phyloP scores from a whole-genome alignment of 2,329 filamentous ascomycete genomes.

The Calonectria crousiana region DNA sequence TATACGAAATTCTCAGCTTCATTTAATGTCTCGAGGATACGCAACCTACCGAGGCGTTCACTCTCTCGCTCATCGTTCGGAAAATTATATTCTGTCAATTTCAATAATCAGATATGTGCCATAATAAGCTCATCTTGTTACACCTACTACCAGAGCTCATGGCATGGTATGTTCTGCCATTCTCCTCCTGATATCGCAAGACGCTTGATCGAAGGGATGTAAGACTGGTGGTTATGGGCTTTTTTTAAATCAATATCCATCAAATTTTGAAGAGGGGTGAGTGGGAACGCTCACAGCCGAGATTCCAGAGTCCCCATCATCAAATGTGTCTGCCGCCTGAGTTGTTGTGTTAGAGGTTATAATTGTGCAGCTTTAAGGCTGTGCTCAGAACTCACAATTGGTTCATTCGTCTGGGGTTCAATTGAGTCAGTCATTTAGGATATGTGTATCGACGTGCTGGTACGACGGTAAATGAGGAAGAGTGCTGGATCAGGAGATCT shows the following conservation, averaged over 20 bases:
- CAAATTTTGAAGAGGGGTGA: too few species aligned
- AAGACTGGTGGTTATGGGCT: neutral
- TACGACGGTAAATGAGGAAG: neutral
- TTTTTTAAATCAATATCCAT: neutral
- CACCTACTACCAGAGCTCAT: constrained; percentile 12
- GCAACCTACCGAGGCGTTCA: neutral
- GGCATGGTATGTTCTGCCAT: constrained; percentile 21
- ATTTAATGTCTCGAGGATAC: neutral
- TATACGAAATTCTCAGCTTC: neutral
- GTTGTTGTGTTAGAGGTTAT: neutral
- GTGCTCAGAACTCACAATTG: neutral
- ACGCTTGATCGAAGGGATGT: constrained; percentile 13
- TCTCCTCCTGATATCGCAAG: constrained; percentile 7
- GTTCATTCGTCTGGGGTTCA: neutral
- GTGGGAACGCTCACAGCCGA: neutral
- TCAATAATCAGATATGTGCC: neutral
- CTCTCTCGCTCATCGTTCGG: constrained; percentile 14
- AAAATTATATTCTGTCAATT: neutral
- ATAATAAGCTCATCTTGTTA: neutral
- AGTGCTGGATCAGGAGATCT: neutral
- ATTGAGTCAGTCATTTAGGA: neutral
- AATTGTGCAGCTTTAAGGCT: neutral
- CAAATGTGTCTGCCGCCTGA: neutral
- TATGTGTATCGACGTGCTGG: neutral
- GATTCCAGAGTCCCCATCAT: constrained; percentile 7